Evolutionary conservation across 2,329 filamentous ascomycete species (phyloP).

Genomic region (Colletotrichum sp.): DNA sequence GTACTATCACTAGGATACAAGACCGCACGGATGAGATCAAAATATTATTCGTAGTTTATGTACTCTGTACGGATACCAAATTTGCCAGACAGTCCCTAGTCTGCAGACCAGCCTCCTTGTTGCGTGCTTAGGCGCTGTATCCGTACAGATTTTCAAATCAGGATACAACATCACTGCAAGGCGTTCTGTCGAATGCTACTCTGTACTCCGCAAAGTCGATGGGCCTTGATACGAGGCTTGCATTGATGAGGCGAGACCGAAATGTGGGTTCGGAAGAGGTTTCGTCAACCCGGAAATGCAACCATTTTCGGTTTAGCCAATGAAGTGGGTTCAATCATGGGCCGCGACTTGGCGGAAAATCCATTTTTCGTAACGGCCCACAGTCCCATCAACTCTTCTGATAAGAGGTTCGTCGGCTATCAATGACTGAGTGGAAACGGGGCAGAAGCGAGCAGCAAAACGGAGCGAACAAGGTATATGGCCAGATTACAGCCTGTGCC

Average conservation of each 20-base stretch:
- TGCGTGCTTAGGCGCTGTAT: not conserved
- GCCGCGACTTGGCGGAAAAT: not conserved
- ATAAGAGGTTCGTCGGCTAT: not conserved
- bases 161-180: not conserved
- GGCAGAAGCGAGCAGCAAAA: not conserved
- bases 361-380: not conserved
- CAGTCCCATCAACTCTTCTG: accelerated
- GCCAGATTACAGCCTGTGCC: not conserved
- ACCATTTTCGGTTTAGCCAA: not conserved
- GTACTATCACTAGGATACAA: not conserved
- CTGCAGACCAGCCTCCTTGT: not conserved
- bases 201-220: not conserved
- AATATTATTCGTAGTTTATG: not conserved
- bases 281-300: not conserved
- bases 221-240: not conserved
- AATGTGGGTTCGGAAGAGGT: not conserved
- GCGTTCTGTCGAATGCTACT: not conserved
- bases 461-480: not conserved
- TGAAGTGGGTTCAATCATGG: not conserved
- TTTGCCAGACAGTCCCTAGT: not conserved
- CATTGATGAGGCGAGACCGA: not conserved
- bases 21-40: not conserved
- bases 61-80: not conserved
- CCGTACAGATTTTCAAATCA: not conserved
- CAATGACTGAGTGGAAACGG: not conserved